phyloP scores from a whole-genome alignment of 768 basidiomycete genomes.

The Dentipellis sp. region DNA sequence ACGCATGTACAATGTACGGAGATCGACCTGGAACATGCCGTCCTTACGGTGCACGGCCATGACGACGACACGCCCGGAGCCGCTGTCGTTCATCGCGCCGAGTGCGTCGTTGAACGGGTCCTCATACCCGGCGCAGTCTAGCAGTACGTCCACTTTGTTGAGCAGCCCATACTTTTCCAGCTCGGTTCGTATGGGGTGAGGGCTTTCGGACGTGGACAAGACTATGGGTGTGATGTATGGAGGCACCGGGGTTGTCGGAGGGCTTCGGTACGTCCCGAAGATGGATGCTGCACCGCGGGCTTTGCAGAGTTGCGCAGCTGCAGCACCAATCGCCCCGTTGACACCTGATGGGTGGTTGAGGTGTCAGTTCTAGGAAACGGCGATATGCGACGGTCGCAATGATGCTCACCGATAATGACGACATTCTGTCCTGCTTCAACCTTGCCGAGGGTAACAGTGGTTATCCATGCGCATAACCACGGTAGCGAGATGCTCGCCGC shows the following conservation, averaged over 20 bases:
- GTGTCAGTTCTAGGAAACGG: too few species aligned
- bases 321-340: background rate
- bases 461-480: background rate
- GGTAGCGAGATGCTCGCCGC: background rate
- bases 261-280: background rate
- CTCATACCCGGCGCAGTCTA: constrained; percentile 26
- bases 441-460: constrained; percentile 24
- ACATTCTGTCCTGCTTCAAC: constrained; percentile 19
- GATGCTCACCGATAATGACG: background rate
- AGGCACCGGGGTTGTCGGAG: background rate
- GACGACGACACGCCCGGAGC: constrained; percentile 23
- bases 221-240: background rate
- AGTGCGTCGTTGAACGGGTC: constrained; percentile 25
- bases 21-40: constrained; percentile 20
- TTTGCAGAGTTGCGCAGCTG: background rate
- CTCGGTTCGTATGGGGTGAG: constrained; percentile 17
- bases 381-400: too few species aligned
- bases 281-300: background rate
- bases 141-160: constrained; percentile 22
- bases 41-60: constrained; percentile 27
- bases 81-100: constrained; percentile 20
- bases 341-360: too few species aligned
- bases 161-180: constrained; percentile 11
- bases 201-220: background rate
- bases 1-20: constrained; percentile 15